Evolutionary conservation across 148 eudicot species (phyloP), one percentile per base, ranked within the genome.

Genomic region (Amaranthus cruentus): DNA sequence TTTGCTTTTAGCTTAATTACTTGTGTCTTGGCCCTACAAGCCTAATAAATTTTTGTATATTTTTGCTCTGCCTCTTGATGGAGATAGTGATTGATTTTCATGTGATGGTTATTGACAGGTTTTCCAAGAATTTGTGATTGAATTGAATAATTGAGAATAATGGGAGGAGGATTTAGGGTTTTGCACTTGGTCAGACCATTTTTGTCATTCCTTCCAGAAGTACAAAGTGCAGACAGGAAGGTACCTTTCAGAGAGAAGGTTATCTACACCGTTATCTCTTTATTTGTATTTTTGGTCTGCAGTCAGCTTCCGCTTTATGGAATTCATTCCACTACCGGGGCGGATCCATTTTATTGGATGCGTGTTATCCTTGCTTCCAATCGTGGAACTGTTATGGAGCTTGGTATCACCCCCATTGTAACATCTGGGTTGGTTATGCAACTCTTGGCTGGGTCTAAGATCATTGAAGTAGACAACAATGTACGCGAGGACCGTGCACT

Each of bases 351-450:
- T 75, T 92, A 92, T 57, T 89, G 97, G 97, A 92, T 92, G 95
- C 97, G 95, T 84, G 97, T 86, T 52, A 92, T 92, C 73, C 95
- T 92, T 54, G 97, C 97, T 64, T 89, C 95, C 54, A 92, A 83
- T 73, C 89, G 97, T 74, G 97, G 97, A 53, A 92, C 97, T 4
- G 95, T 92, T 50, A 92, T 92, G 97, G 97, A 92, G 82, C 88
- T 92, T n/a, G 97, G 97, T 66, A 92, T 92, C 85, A 92, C 97
- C 67, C 97, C 97, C 50, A 89, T 92, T 83, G 97, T 92, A 60
- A 92, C 97, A 6, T 89, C 97, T 78, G 95, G 95, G 75, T 65
- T 92, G 62, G 95, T 92, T 70, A 89, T 92, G 92, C 97, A 92
- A 61, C 97, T 92, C 58, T 81, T 92, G 82, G 92, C 91, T 79